phyloP scores from a whole-genome alignment of 2,329 filamentous ascomycete genomes.

The Hymenoscyphus fructigenus region DNA sequence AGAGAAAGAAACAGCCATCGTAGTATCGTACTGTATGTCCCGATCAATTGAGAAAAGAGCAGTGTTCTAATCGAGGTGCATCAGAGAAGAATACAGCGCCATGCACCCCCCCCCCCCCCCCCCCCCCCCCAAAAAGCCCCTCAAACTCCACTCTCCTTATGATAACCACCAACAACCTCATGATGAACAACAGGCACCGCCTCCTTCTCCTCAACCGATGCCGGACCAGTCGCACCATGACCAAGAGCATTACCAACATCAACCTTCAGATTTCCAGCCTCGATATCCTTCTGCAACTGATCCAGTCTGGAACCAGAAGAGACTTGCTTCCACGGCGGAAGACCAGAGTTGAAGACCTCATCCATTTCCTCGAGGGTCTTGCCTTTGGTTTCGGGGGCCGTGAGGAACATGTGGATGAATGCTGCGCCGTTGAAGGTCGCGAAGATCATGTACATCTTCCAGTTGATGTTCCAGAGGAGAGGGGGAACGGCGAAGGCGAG shows the following conservation, averaged over 20 bases:
- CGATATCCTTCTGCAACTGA: slow-evolving; percentile 48
- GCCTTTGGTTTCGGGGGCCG: slow-evolving; percentile 67
- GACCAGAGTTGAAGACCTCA: slow-evolving; percentile 63
- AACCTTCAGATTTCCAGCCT: slow-evolving; percentile 37
- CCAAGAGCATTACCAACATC: not conserved
- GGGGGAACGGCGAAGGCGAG: slow-evolving; percentile 54
- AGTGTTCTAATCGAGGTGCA: no score
- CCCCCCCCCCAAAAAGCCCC: not conserved
- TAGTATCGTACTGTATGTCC: not conserved
- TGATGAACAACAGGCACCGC: not conserved
- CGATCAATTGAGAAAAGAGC: not conserved
- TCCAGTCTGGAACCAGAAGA: slow-evolving; percentile 47
- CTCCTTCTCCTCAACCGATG: not conserved
- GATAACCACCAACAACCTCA: not conserved
- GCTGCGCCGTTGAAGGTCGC: slow-evolving; percentile 68
- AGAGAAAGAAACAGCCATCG: not conserved
- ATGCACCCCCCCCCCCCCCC: no score
- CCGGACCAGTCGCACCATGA: not conserved
- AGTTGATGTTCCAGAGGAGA: slow-evolving; percentile 55
- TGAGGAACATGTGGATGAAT: slow-evolving; percentile 66
- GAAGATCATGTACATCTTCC: slow-evolving; percentile 72
- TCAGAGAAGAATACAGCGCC: no score
- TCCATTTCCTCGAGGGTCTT: slow-evolving; percentile 78
- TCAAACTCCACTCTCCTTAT: not conserved
- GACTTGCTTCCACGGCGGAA: slow-evolving; percentile 56